phyloP scores from a whole-genome alignment of 495 filamentous ascomycete genomes.

The Usnea hakonensis region DNA sequence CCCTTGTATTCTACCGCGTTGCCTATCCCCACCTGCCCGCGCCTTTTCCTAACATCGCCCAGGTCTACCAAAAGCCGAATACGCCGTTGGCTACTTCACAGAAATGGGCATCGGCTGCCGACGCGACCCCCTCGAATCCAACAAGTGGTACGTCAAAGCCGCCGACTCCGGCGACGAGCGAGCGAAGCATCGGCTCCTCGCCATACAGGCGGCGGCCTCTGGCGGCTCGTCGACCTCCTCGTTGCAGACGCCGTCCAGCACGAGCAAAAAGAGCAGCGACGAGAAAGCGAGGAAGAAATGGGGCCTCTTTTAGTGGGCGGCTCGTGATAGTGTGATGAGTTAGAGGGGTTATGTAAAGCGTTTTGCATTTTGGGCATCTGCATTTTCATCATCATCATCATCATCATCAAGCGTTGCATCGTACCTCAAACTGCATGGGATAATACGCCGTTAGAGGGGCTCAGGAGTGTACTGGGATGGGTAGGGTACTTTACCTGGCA shows the following conservation, averaged over 20 bases:
- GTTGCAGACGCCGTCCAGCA: conserved; percentile 19
- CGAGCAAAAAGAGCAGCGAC: conserved; percentile 15
- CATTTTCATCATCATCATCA: conserved; percentile 9
- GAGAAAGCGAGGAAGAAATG: conserved; percentile 17
- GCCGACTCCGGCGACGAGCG: conserved; percentile 88
- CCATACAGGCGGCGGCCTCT: conserved; percentile 77
- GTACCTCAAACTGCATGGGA: background rate
- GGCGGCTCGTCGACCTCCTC: conserved; percentile 46
- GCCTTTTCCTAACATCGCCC: background rate
- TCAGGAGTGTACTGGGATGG: background rate
- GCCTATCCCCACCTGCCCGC: background rate
- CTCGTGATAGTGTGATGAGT: background rate
- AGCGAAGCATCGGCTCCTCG: conserved; percentile 75
- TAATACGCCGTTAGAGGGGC: background rate
- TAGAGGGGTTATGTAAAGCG: background rate
- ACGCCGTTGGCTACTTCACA: conserved; percentile 93
- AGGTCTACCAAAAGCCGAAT: conserved; percentile 91
- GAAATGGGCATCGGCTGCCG: conserved; percentile 97
- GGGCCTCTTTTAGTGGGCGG: conserved; percentile 16
- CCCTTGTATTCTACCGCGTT: background rate
- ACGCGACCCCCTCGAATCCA: conserved; percentile 86
- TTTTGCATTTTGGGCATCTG: background rate
- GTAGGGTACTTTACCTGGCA: background rate
- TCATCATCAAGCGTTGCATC: background rate
- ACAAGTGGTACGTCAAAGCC: conserved; percentile 96